phyloP scores from a whole-genome alignment of 2,329 filamentous ascomycete genomes.

The Penicillium freii region DNA sequence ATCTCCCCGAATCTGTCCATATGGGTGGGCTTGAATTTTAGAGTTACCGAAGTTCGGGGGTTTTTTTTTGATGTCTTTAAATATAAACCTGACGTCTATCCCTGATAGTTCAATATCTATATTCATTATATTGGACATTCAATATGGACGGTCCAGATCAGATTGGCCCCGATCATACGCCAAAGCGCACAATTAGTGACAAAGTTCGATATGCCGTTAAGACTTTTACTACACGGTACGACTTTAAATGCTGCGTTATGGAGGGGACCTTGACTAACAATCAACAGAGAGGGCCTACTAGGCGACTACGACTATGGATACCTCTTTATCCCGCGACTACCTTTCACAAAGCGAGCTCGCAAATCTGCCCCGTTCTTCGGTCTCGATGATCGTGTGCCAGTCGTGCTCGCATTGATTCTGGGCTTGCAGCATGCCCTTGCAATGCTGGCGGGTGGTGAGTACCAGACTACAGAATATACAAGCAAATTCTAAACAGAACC shows the following conservation, averaged over 20 bases:
- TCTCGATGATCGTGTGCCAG: slow-evolving; percentile 65
- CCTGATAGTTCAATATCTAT: background rate
- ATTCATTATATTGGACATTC: background rate
- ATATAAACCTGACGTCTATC: background rate
- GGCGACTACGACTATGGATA: slow-evolving; percentile 89
- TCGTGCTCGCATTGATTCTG: slow-evolving; percentile 63
- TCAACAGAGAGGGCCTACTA: slow-evolving; percentile 65
- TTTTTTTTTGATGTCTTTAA: background rate
- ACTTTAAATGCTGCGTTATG: background rate
- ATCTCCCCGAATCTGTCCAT: background rate
- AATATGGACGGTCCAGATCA: slow-evolving; percentile 43
- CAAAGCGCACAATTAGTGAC: slow-evolving; percentile 39
- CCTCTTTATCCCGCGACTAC: slow-evolving; percentile 77
- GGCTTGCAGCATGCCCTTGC: slow-evolving; percentile 69
- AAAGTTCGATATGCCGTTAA: slow-evolving; percentile 34
- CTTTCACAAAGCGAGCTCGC: slow-evolving; percentile 68
- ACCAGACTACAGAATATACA: too few species aligned
- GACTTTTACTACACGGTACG: slow-evolving; percentile 44
- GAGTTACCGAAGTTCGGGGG: slow-evolving; percentile 3
- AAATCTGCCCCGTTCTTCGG: slow-evolving; percentile 67
- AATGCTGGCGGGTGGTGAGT: slow-evolving; percentile 57
- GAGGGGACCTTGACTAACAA: background rate
- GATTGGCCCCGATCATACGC: slow-evolving; percentile 43
- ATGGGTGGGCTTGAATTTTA: background rate
- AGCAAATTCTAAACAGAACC: background rate